Evolutionary conservation across 768 basidiomycete species (phyloP), one percentile per base, ranked within the genome.

Genomic region (Boletus tomentosulus): DNA sequence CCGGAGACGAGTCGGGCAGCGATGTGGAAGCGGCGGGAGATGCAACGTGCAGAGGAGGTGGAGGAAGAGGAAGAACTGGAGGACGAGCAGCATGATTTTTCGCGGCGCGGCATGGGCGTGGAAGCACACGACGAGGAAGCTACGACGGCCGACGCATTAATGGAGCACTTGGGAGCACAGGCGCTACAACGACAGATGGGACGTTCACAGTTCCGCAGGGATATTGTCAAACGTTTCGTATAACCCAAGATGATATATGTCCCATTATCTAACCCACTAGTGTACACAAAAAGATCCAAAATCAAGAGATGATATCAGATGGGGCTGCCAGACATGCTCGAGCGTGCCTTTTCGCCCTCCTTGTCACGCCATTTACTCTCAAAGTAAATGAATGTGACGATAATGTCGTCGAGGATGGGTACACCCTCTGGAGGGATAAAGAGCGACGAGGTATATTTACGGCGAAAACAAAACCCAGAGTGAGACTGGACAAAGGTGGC

Each of bases 311-410:
- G 35, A 39, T 19, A 27, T 11, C 48, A 56, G 6, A 50, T 4
- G 0, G 37, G 19, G 5, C 52, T 47, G 3, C n/a, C n/a, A n/a
- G 61, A 51, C 9, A 59, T 39, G 39, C 58, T 48, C 1, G 45
- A 5, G 34, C 52, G 59, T 0, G 63, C 46, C 48, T 16, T 67
- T 33, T 3, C 7, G 15, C 41, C 34, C 35, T 71, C 67, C 31
- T 46, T 60, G 16, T 66, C 68, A 6, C 57, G 60, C 68, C 68
- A 69, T 50, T 56, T 66, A 22, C 54, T 39, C 46, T 66, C 69
- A n/a, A 71, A 70, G 43, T 70, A 73, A 19, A 73, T 54, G 30
- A 73, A 72, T 0, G 72, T 72, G 50, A 71, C 68, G 31, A 72
- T 25, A 34, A 72, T 71, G 34, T 72, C 72, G 46, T 73, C 71